Percentiles rank a stretch among this genome's conserved stretches.
Evolutionary conservation across 2,329 filamentous ascomycete genomes (phyloP).

Genomic region (Elsinoe fawcettii): DNA sequence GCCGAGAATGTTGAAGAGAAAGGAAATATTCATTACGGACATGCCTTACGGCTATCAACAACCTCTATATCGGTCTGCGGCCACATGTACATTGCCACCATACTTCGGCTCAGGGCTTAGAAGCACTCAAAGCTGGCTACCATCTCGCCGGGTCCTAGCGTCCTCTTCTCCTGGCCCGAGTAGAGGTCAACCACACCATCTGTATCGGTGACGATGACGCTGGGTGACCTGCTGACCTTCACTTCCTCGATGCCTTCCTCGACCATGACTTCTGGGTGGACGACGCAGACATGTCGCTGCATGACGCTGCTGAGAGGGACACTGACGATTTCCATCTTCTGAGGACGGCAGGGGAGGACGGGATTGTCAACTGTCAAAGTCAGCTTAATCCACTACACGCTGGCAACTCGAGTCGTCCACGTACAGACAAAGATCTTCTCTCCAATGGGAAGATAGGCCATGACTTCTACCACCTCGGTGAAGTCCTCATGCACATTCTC

Average conservation of each 20-base stretch:
- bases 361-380: not conserved
- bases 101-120: not conserved
- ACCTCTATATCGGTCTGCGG: not conserved
- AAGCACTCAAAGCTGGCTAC: conserved; percentile 3
- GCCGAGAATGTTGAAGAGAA: not conserved
- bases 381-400: not conserved
- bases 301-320: not conserved
- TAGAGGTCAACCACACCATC: conserved; percentile 7
- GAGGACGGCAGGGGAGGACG: not conserved
- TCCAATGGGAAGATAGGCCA: conserved; percentile 4
- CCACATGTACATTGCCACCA: too few species aligned
- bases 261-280: not conserved
- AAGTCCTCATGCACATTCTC: not conserved
- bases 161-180: not conserved
- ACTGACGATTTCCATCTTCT: conserved; percentile 11
- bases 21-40: conserved; percentile 6
- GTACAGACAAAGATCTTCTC: conserved; percentile 1
- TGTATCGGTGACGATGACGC: not conserved
- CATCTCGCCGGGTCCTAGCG: not conserved
- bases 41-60: not conserved
- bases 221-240: not conserved
- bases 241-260: not conserved
- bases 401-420: not conserved
- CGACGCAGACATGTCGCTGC: conserved; percentile 7
- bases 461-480: not conserved